These are phyloP conservation scores for Fusarium protoensiforme DNA, from an alignment of 2,329 filamentous ascomycete genomes.

Conservation along the genomic window DNA sequence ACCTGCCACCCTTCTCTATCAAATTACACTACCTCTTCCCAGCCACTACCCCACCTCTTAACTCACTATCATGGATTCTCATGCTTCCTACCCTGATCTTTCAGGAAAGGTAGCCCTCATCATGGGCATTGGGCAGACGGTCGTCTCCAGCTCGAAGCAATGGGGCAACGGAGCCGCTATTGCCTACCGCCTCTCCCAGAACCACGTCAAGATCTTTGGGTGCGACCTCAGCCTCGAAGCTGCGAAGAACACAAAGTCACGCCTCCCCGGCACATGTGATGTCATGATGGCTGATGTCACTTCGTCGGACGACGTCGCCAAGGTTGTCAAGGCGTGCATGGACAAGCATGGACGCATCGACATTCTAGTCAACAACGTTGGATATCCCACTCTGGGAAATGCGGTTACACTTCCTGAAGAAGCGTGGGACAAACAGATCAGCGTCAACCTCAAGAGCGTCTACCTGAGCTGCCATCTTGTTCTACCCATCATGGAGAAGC, in stretches of 20 bases:
- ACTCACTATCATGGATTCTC: not conserved
- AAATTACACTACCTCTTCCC: not conserved
- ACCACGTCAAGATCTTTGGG: conserved; percentile 2
- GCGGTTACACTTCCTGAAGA: not conserved
- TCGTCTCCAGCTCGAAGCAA: not conserved
- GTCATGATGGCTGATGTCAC: not conserved
- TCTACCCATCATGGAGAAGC: conserved; percentile 20
- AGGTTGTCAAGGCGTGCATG: not conserved
- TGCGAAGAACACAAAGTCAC: not conserved
- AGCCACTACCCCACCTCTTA: not conserved
- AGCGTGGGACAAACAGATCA: not conserved
- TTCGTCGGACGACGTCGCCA: not conserved
- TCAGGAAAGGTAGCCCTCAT: not conserved
- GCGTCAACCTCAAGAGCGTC: conserved; percentile 21
- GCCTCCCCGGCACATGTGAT: not conserved
- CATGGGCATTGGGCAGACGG: not conserved
- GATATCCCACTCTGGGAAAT: not conserved
- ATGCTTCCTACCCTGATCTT: not conserved
- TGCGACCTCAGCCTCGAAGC: not conserved
- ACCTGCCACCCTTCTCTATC: not conserved
- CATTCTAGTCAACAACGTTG: conserved; percentile 10
- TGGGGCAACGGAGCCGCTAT: conserved; percentile 13
- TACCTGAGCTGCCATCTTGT: conserved; percentile 17
- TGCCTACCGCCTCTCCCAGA: not conserved
- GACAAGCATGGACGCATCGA: conserved; percentile 11